Conservation (phyloP, 257 asterid genomes). For the Anisodus tanguticus region DNA sequence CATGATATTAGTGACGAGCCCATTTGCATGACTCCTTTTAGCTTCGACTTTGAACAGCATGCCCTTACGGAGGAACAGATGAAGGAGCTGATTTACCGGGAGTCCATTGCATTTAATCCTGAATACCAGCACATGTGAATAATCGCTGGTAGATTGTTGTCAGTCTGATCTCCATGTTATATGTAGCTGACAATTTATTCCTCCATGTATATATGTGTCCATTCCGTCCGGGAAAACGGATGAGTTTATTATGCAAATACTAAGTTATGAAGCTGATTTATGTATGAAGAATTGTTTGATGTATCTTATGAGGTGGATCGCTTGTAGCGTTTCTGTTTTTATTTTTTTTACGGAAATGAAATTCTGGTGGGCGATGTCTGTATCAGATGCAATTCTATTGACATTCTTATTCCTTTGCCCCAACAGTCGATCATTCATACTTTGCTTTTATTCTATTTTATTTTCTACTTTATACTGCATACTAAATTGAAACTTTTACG, state of each 20-base stretch:
- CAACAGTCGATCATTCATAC: background rate
- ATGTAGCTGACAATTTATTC: conserved; percentile 21
- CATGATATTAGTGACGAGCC: conserved; percentile 98
- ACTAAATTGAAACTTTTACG: background rate
- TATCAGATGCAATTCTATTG: background rate
- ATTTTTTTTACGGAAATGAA: conserved; percentile 5
- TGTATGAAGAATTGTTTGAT: conserved; percentile 33
- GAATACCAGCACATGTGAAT: conserved; percentile 76
- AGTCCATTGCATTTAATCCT: conserved; percentile 89
- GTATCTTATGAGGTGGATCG: conserved; percentile 30
- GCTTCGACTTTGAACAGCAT: conserved; percentile 94
- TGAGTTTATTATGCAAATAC: conserved; percentile 31
- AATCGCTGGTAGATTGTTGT: conserved; percentile 30
- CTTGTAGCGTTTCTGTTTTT: conserved; percentile 10
- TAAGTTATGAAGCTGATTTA: conserved; percentile 20
- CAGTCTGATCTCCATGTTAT: conserved; percentile 7
- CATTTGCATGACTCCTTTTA: conserved; percentile 71
- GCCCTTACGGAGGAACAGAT: conserved; percentile 93
- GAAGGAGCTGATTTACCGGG: conserved; percentile 94
- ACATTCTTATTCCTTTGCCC: background rate
- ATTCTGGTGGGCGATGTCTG: conserved; percentile 4
- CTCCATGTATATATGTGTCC: conserved; percentile 35
- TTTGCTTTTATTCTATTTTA: background rate
- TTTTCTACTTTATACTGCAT: background rate
- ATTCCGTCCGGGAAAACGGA: conserved; percentile 28